A percentile compares a stretch with the other conserved stretches of the same genome.
Evolutionary conservation across 345 rosid genomes (phyloP).

Genomic region (Alliaria petiolata): DNA sequence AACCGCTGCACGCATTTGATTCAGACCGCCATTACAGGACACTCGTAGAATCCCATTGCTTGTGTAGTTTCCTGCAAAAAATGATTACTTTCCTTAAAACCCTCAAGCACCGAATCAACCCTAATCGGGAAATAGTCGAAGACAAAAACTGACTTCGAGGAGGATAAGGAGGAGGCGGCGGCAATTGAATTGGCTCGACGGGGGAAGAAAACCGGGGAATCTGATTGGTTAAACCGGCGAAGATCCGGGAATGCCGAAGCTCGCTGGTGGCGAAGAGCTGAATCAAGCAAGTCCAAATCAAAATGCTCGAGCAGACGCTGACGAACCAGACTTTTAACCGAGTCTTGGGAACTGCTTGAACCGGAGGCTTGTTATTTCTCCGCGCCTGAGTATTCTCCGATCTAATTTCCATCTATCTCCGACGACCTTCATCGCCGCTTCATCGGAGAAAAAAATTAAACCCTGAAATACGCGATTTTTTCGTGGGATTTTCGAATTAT

Average conservation of each 20-base stretch:
- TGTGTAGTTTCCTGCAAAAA: constrained; percentile 59
- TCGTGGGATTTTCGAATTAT: neutral
- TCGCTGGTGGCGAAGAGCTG: constrained; percentile 68
- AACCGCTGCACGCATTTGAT: constrained; percentile 96
- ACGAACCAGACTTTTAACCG: constrained; percentile 73
- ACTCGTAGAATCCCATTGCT: constrained; percentile 76
- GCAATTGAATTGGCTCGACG: constrained; percentile 29
- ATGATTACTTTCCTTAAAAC: neutral
- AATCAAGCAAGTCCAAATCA: constrained; percentile 89
- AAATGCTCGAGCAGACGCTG: constrained; percentile 67
- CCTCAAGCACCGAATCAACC: neutral
- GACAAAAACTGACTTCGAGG: constrained; percentile 44
- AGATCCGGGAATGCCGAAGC: constrained; percentile 61
- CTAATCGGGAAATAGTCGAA: neutral
- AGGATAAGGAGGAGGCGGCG: constrained; percentile 48
- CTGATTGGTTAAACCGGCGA: constrained; percentile 41
- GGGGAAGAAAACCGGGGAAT: constrained; percentile 34
- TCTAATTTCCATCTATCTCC: constrained; percentile 72
- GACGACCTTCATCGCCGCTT: constrained; percentile 57
- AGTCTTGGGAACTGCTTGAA: constrained; percentile 47
- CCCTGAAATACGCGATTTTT: neutral
- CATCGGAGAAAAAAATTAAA: constrained; percentile 33
- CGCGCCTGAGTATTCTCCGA: constrained; percentile 53
- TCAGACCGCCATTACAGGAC: constrained; percentile 89
- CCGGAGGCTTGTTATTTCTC: constrained; percentile 41